A percentile compares a stretch with the other conserved stretches of the same genome.
Evolutionary conservation across 2,329 filamentous ascomycete genomes (phyloP).

Genomic region (Daldinia sp.): DNA sequence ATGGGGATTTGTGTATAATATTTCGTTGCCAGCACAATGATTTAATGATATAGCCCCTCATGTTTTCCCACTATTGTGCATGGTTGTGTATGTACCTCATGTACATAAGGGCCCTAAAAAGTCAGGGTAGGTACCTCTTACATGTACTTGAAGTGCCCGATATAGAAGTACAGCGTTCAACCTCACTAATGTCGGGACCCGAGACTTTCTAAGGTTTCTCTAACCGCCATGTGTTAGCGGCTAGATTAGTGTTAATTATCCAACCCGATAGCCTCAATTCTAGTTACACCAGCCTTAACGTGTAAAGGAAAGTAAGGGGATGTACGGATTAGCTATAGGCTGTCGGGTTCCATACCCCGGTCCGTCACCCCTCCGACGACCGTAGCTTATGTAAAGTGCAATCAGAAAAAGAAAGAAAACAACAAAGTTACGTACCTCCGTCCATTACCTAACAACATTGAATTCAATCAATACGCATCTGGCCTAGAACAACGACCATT

Average conservation of each 20-base stretch:
- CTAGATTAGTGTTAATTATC: not conserved
- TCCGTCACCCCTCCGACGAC: slow-evolving; percentile 45
- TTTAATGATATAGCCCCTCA: slow-evolving; percentile 5
- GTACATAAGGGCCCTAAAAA: not conserved
- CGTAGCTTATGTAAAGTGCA: slow-evolving; percentile 20
- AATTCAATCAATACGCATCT: not conserved
- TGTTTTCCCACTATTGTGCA: not conserved
- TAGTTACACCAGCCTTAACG: slow-evolving; percentile 19
- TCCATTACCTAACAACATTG: slow-evolving; percentile 2
- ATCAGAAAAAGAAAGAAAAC: slow-evolving; percentile 37
- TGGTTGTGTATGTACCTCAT: not conserved
- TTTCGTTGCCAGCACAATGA: slow-evolving; percentile 4
- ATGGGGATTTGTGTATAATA: slow-evolving; percentile 1
- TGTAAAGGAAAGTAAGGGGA: not conserved
- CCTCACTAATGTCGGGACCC: slow-evolving; percentile 17
- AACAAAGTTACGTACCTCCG: slow-evolving; percentile 31
- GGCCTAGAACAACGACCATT: slow-evolving; percentile 1
- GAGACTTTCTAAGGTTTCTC: slow-evolving; percentile 4
- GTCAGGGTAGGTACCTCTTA: not conserved
- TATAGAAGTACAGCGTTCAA: not conserved
- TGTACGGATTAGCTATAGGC: slow-evolving; percentile 11
- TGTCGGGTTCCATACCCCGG: slow-evolving; percentile 22
- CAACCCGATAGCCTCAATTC: slow-evolving; percentile 26
- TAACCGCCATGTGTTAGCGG: slow-evolving; percentile 1
- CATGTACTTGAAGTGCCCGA: not conserved